A percentile compares a stretch with the other conserved stretches of the same genome.
Evolutionary conservation across 2,329 filamentous ascomycete species (phyloP).

Genomic region (Tolypocladium album): DNA sequence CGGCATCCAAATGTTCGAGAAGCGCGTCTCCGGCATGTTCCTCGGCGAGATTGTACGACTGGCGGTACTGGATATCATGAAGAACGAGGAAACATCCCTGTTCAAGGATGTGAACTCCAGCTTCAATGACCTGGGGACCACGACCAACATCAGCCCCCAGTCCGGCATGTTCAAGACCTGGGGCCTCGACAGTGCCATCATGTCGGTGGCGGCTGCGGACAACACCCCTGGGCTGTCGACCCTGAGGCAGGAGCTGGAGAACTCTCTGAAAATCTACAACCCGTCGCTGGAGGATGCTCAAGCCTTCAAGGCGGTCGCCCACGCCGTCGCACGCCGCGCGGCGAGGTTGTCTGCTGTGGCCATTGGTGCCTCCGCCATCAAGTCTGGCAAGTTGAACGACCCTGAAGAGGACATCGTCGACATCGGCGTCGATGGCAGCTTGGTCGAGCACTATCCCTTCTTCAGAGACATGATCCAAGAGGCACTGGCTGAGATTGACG

Average conservation of each 20-base stretch:
- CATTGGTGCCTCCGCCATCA: slow-evolving; percentile 72
- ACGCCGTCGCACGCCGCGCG: slow-evolving; percentile 77
- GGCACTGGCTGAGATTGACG: slow-evolving; percentile 63
- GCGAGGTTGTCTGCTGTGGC: slow-evolving; percentile 82
- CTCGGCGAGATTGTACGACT: slow-evolving; percentile 85
- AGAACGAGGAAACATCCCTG: slow-evolving; percentile 54
- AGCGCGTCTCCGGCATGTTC: slow-evolving; percentile 97
- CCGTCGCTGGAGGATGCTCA: slow-evolving; percentile 75
- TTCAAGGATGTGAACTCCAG: slow-evolving; percentile 69
- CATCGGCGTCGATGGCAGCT: slow-evolving; percentile 85
- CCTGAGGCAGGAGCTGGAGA: slow-evolving; percentile 69
- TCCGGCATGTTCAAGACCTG: slow-evolving; percentile 68
- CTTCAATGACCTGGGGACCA: slow-evolving; percentile 58
- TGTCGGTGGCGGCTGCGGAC: slow-evolving; percentile 80
- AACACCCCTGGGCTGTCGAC: slow-evolving; percentile 59
- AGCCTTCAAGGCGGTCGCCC: slow-evolving; percentile 73
- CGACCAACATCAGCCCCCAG: slow-evolving; percentile 54
- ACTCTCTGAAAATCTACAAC: slow-evolving; percentile 63
- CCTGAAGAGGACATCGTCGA: slow-evolving; percentile 64
- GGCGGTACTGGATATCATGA: slow-evolving; percentile 61
- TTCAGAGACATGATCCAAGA: slow-evolving; percentile 86
- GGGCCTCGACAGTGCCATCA: slow-evolving; percentile 84
- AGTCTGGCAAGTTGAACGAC: slow-evolving; percentile 60
- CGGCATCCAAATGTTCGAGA: slow-evolving; percentile 97
- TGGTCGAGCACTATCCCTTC: slow-evolving; percentile 92